These are phyloP conservation scores for Trichoderma sp. DNA, from an alignment of 2,329 filamentous ascomycete genomes.

Conservation along the genomic window DNA sequence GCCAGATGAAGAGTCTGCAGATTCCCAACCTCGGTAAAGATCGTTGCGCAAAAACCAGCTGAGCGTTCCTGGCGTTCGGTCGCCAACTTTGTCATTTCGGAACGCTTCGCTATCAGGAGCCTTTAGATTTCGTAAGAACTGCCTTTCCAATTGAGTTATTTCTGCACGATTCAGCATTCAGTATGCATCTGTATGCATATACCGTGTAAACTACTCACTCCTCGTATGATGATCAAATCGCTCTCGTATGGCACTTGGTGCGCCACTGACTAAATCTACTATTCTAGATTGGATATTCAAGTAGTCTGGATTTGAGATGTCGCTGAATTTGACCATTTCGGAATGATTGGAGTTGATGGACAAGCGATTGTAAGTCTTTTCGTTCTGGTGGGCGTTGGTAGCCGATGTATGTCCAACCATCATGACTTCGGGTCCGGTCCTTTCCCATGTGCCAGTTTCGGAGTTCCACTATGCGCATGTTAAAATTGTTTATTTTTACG, in stretches of 20 bases:
- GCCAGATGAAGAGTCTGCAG: neutral
- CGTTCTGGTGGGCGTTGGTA: slow-evolving; percentile 32
- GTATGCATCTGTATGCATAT: no score
- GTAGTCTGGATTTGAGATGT: neutral
- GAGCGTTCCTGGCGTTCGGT: neutral
- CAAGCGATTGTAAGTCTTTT: slow-evolving; percentile 32
- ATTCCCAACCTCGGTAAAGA: neutral
- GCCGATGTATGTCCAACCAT: slow-evolving; percentile 37
- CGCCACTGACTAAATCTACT: neutral
- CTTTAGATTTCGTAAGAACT: neutral
- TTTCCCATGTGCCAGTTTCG: slow-evolving; percentile 16
- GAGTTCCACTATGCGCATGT: neutral
- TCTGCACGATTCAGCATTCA: neutral
- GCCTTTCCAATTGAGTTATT: neutral
- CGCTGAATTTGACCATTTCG: slow-evolving; percentile 34
- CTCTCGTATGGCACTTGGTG: neutral
- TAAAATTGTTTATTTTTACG: neutral
- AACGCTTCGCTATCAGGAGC: neutral
- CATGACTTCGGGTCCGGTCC: slow-evolving; percentile 30
- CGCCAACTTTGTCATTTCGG: neutral
- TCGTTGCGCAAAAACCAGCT: neutral
- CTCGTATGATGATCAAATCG: neutral
- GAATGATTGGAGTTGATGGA: slow-evolving; percentile 34
- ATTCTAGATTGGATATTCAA: neutral
- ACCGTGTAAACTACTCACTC: neutral